These are phyloP conservation scores for Daldinia vernicosa DNA, from an alignment of 495 filamentous ascomycete species.

Conservation along the genomic window DNA sequence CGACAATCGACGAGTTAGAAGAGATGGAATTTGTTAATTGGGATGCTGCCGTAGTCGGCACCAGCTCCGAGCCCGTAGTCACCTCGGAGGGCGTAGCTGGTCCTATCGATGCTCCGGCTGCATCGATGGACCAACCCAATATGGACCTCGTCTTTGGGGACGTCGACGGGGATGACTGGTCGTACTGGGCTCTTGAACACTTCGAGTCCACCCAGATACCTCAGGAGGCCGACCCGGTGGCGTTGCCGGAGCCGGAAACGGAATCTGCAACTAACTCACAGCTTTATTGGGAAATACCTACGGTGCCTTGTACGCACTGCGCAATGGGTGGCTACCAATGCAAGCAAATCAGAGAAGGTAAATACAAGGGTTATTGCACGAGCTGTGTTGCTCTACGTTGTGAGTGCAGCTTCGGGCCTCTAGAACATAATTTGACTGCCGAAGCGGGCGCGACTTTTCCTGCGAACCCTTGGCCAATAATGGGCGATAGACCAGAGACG, in stretches of 20 bases:
- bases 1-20: slow-evolving; percentile 50
- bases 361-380: slow-evolving; percentile 74
- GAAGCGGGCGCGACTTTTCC: slow-evolving; percentile 49
- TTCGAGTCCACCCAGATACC: slow-evolving; percentile 47
- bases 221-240: slow-evolving; percentile 30
- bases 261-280: slow-evolving; percentile 40
- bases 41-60: slow-evolving; percentile 49
- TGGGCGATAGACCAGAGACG: slow-evolving; percentile 56
- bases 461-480: slow-evolving; percentile 55
- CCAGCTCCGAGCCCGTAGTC: slow-evolving; percentile 24
- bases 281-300: slow-evolving; percentile 52
- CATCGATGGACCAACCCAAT: slow-evolving; percentile 41
- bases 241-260: slow-evolving; percentile 24
- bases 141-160: slow-evolving; percentile 58
- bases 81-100: slow-evolving; percentile 40
- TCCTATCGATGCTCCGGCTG: slow-evolving; percentile 29
- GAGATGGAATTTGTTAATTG: slow-evolving; percentile 59
- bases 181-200: slow-evolving; percentile 60
- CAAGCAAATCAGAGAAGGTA: slow-evolving; percentile 75
- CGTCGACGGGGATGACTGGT: slow-evolving; percentile 58
- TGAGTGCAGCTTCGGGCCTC: slow-evolving; percentile 71
- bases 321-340: slow-evolving; percentile 73
- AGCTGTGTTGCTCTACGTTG: slow-evolving; percentile 80
- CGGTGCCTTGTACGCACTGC: slow-evolving; percentile 75
- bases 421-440: slow-evolving; percentile 40